phyloP scores from a whole-genome alignment of 208 protist genomes.

The Eutreptiella sp. region DNA sequence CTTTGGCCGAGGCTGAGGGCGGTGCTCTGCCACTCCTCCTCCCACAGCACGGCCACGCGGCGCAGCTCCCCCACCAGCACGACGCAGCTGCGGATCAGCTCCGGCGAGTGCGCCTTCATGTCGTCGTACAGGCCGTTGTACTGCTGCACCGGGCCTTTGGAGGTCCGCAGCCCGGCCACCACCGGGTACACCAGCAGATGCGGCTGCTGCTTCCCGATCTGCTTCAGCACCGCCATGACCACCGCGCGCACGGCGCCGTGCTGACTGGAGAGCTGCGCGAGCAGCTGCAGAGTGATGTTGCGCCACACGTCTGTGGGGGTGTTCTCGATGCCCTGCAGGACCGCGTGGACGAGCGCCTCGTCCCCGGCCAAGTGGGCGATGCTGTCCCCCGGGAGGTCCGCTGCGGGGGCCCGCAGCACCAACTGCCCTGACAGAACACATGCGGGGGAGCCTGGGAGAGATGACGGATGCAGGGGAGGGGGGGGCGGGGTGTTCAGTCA shows the following conservation, averaged over 20 bases:
- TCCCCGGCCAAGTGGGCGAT: neutral
- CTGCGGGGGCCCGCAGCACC: too few species aligned
- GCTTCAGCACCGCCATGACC: constrained; percentile 19
- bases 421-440: too few species aligned
- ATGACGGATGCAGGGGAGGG: too few species aligned
- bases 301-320: constrained; percentile 15
- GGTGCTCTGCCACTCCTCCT: constrained; percentile 30
- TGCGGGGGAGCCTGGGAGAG: too few species aligned
- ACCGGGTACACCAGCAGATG: constrained; percentile 39
- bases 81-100: neutral
- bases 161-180: constrained; percentile 10
- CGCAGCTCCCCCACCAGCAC: constrained; percentile 29
- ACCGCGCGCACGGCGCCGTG: constrained; percentile 2
- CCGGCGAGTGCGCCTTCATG: neutral
- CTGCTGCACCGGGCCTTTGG: neutral
- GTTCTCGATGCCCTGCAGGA: neutral
- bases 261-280: constrained; percentile 23
- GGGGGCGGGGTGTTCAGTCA: too few species aligned
- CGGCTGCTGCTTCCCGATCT: constrained; percentile 13
- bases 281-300: constrained; percentile 37
- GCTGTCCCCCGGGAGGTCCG: too few species aligned
- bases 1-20: neutral
- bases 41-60: constrained; percentile 29
- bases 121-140: constrained; percentile 1
- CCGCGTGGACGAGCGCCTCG: constrained; percentile 1